These are phyloP conservation scores for Picochlorum sp. DNA, from an alignment of 139 green algal genomes.

Conservation along the genomic window DNA sequence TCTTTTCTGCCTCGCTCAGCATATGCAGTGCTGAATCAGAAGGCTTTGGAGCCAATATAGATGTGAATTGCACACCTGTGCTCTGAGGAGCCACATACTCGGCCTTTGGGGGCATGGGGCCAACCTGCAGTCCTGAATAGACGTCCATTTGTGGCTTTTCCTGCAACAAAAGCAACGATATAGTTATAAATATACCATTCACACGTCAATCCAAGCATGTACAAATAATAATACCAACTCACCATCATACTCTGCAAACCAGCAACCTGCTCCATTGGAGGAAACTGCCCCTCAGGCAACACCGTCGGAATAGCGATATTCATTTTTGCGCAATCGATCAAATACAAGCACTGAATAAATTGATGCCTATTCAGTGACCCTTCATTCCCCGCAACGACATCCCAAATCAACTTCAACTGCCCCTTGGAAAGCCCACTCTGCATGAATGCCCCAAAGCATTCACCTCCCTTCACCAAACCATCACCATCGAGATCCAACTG, in stretches of 20 bases:
- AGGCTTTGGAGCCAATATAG: too few relatives aligned
- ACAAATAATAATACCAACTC: constrained; percentile 5
- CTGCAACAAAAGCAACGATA: neutral
- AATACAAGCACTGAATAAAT: constrained; percentile 65
- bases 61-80: too few relatives aligned
- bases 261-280: constrained; percentile 28
- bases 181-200: neutral
- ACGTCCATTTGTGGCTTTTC: neutral
- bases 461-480: constrained; percentile 52
- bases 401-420: constrained; percentile 56
- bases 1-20: constrained; percentile 22
- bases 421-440: constrained; percentile 66
- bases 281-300: constrained; percentile 46
- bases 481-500: constrained; percentile 64
- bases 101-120: neutral
- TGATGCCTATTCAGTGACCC: constrained; percentile 50
- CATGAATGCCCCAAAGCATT: constrained; percentile 76
- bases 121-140: neutral
- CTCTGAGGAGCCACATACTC: neutral
- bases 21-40: too few relatives aligned
- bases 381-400: constrained; percentile 52
- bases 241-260: neutral
- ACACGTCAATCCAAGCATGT: neutral
- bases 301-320: constrained; percentile 32
- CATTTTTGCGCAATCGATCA: constrained; percentile 59